Conservation (phyloP, 495 filamentous ascomycete species). For the Echria macrotheca region DNA sequence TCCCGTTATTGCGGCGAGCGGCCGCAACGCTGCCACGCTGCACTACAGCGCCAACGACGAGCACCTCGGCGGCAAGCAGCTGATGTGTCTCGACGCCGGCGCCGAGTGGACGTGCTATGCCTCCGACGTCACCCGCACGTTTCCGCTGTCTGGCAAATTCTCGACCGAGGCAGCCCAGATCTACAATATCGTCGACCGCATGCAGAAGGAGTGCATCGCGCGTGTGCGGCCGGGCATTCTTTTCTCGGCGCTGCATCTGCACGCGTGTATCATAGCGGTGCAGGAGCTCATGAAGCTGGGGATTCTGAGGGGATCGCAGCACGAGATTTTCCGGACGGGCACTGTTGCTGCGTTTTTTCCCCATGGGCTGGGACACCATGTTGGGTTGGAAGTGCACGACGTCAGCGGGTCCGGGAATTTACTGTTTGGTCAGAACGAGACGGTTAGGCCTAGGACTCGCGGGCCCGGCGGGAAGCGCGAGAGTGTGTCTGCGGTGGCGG, state of each 20-base stretch:
- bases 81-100: slow-evolving; percentile 80
- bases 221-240: slow-evolving; percentile 58
- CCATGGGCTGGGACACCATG: slow-evolving; percentile 83
- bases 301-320: slow-evolving; percentile 55
- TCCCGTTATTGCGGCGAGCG: slow-evolving; percentile 75
- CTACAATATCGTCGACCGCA: slow-evolving; percentile 69
- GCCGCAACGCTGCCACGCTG: slow-evolving; percentile 71
- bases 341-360: slow-evolving; percentile 80
- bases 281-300: slow-evolving; percentile 65
- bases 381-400: slow-evolving; percentile 90
- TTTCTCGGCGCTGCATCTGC: slow-evolving; percentile 62
- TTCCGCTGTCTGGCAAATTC: slow-evolving; percentile 65
- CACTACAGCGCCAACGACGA: slow-evolving; percentile 81
- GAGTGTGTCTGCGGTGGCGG: slow-evolving; percentile 14
- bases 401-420: slow-evolving; percentile 36
- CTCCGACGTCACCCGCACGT: slow-evolving; percentile 83
- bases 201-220: slow-evolving; percentile 75
- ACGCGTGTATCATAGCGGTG: slow-evolving; percentile 68
- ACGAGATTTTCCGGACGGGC: slow-evolving; percentile 62
- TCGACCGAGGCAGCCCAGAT: slow-evolving; percentile 61
- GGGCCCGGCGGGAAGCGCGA: slow-evolving; percentile 16
- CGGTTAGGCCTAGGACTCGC: neutral
- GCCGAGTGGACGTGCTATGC: slow-evolving; percentile 84
- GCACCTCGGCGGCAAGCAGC: slow-evolving; percentile 56
- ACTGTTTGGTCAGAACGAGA: slow-evolving; percentile 11